These are phyloP conservation scores for Sphagnum magellanicum DNA, from an alignment of 228 moss, liverwort and hornwort genomes.

Conservation along the genomic window DNA sequence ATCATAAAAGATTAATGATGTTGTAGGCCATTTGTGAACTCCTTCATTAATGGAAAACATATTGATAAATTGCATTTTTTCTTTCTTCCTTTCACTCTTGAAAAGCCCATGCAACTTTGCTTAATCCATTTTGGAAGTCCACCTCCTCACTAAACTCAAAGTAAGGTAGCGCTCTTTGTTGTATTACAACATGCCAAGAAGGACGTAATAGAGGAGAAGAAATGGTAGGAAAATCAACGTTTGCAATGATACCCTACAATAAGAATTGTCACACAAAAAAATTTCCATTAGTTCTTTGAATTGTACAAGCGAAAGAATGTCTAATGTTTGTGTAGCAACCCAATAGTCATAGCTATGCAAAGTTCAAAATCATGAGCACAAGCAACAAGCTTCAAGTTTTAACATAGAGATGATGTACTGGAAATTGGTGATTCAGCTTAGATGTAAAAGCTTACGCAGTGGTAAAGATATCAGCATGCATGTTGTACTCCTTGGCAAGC, in stretches of 20 bases:
- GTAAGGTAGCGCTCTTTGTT: too few species aligned
- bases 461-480: constrained; percentile 44
- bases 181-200: constrained; percentile 24
- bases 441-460: constrained; percentile 45
- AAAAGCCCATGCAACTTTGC: too few species aligned
- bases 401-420: background rate
- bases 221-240: constrained; percentile 69
- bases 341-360: background rate
- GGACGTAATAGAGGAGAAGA: constrained; percentile 43
- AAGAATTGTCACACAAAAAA: background rate
- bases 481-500: constrained; percentile 51
- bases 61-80: too few species aligned
- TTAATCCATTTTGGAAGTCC: too few species aligned
- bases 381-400: background rate
- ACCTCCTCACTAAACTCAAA: too few species aligned
- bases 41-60: too few species aligned
- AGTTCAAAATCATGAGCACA: background rate
- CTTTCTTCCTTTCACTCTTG: too few species aligned
- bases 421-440: background rate
- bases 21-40: too few species aligned
- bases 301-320: background rate
- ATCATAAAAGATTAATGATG: too few species aligned
- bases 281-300: background rate
- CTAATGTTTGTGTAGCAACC: background rate
- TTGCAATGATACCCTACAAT: constrained; percentile 66